These are phyloP conservation scores for Mortierella sp. DNA, from an alignment of 371 early-diverging fungal species.

Conservation along the genomic window DNA sequence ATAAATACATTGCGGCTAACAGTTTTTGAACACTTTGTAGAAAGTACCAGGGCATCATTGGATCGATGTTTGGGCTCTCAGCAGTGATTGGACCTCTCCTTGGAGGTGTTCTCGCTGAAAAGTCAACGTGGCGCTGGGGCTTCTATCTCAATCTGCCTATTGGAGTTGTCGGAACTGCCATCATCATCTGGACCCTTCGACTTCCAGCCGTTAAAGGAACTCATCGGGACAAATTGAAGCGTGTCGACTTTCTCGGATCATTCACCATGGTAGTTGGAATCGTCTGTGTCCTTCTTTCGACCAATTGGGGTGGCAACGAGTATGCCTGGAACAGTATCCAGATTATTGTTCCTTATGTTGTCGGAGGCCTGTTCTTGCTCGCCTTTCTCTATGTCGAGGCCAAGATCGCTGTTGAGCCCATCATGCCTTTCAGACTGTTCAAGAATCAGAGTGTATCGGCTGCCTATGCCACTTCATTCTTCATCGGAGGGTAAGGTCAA, in stretches of 20 bases:
- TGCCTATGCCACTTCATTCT: slow-evolving; percentile 64
- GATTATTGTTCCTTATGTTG: slow-evolving; percentile 70
- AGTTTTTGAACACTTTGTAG: neutral
- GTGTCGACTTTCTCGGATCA: slow-evolving; percentile 72
- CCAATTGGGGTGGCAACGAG: slow-evolving; percentile 64
- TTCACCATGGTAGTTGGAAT: slow-evolving; percentile 64
- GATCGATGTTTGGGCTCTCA: slow-evolving; percentile 61
- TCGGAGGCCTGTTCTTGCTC: slow-evolving; percentile 61
- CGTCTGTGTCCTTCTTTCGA: slow-evolving; percentile 62
- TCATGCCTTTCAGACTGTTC: slow-evolving; percentile 70
- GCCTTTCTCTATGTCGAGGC: slow-evolving; percentile 63
- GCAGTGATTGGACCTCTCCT: slow-evolving; percentile 66
- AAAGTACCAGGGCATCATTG: slow-evolving; percentile 65
- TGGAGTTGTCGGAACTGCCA: slow-evolving; percentile 62
- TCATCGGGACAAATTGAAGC: slow-evolving; percentile 60
- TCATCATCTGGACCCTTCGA: slow-evolving; percentile 61
- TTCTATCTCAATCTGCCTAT: slow-evolving; percentile 74
- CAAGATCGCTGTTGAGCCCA: slow-evolving; percentile 67
- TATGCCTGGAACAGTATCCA: slow-evolving; percentile 72
- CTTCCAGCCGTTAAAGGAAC: slow-evolving; percentile 46
- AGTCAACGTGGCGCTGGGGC: slow-evolving; percentile 66
- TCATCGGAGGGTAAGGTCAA: slow-evolving; percentile 59
- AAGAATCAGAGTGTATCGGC: slow-evolving; percentile 62
- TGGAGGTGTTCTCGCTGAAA: slow-evolving; percentile 66
- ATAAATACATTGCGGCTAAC: neutral